phyloP scores from a whole-genome alignment of 2,329 filamentous ascomycete genomes.

The Hypoxylon sp. region DNA sequence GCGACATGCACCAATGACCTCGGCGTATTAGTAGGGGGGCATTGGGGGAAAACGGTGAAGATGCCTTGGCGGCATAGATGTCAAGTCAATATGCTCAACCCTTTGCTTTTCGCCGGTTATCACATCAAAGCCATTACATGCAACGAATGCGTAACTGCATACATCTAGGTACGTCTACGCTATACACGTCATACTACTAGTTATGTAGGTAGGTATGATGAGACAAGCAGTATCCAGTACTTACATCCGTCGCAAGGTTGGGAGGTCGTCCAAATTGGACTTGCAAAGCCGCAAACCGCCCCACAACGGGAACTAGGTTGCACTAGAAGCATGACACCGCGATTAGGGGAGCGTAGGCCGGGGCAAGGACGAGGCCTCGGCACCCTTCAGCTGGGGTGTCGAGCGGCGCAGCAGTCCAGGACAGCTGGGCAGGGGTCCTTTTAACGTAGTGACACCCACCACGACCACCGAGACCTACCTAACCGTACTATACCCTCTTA shows the following conservation, averaged over 20 bases:
- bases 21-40: constrained; percentile 5
- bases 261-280: constrained; percentile 40
- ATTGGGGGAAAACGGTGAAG: constrained; percentile 26
- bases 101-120: constrained; percentile 9
- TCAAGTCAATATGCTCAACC: neutral
- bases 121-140: constrained; percentile 1
- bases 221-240: neutral
- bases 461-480: too few species aligned
- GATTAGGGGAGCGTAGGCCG: constrained; percentile 21
- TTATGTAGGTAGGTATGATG: neutral
- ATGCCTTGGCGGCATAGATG: constrained; percentile 21
- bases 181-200: neutral
- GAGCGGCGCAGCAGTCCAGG: constrained; percentile 27
- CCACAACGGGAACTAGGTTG: constrained; percentile 45
- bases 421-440: constrained; percentile 27
- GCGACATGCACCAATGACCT: constrained; percentile 24
- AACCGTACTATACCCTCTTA: too few species aligned
- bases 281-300: constrained; percentile 40
- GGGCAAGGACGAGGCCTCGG: constrained; percentile 27
- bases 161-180: neutral
- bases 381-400: constrained; percentile 30
- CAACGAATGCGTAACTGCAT: neutral
- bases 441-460: neutral
- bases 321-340: constrained; percentile 39
- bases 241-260: constrained; percentile 4